Base-by-base conservation (phyloP, 176 grass and related monocot genomes). In the Rhynchospora breviuscula region DNA sequence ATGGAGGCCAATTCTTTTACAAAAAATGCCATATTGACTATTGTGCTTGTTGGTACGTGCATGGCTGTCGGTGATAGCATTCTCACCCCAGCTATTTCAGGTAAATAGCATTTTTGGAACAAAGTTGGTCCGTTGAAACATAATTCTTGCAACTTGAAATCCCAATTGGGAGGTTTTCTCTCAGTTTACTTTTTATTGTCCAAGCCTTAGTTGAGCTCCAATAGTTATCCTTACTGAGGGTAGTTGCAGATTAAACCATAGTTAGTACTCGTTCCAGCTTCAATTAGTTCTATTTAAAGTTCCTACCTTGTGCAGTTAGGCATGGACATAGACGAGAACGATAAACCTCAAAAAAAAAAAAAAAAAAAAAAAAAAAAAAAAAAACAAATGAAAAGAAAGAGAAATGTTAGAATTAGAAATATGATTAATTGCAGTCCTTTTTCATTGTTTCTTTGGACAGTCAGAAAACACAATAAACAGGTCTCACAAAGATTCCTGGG, bases 31-130 rank as follows among this genome's bases (percentile, higher is more conserved):
- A 84, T 97, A 80, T 87, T 97, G 86, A 87, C 90, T 85, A 84
- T 97, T 7, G 91, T 97, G 63, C 86, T 97, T 53, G 79, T 97
- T 78, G 94, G 91, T 29, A 97, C 94, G 2, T 93, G 91, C 85
- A 97, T 92, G 2, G 89, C 91, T 18, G 93, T 97, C 81, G 94
- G 94, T 73, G 94, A 94, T 68, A 89, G 94, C 51, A 90, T 94
- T 85, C 89, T 94, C 62, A 97, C 91, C 51, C 94, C 94, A 83
- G 88, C 91, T 76, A 94, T 97, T 64, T 94, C 94, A 90, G 91
- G 94, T 97, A 86, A 89, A 83, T 23, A 26, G 10, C 33, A 46
- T 46, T 18, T 0, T 10, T 19, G 17, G 31, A 9, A 18, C 23
- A 46, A 13, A 46, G 33, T 19, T 70, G 35, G 14, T 19, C 67